Evolutionary conservation across 1,139 yeast genomes (phyloP).

Genomic region (Yamadazyma triangularis): DNA sequence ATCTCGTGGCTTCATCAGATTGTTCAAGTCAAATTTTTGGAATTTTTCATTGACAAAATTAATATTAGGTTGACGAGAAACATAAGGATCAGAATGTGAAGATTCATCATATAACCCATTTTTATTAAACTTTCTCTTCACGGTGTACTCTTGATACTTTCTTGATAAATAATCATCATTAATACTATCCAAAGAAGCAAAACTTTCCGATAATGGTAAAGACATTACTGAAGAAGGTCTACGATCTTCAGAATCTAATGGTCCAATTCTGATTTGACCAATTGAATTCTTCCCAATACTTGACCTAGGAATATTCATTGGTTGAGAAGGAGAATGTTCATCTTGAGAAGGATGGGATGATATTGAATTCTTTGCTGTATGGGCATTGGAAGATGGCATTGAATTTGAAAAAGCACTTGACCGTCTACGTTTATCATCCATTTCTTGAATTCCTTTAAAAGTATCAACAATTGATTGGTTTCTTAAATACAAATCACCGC

Average conservation of each 20-base stretch:
- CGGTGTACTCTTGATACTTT: constrained; percentile 32
- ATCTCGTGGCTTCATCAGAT: constrained; percentile 36
- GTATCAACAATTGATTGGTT: constrained; percentile 49
- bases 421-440: constrained; percentile 41
- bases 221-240: constrained; percentile 40
- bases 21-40: constrained; percentile 31
- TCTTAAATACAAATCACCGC: constrained; percentile 48
- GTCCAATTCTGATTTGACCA: constrained; percentile 28
- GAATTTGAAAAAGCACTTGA: constrained; percentile 30
- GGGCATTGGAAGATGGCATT: constrained; percentile 10
- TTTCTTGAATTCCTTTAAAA: constrained; percentile 44
- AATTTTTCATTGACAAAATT: constrained; percentile 29
- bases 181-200: constrained; percentile 72
- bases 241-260: constrained; percentile 16
- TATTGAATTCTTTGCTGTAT: constrained; percentile 16
- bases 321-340: constrained; percentile 7
- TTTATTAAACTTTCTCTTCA: constrained; percentile 7
- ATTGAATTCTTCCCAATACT: constrained; percentile 1
- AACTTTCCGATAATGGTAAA: constrained; percentile 65
- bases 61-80: constrained; percentile 3
- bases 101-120: constrained; percentile 4
- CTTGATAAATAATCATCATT: constrained; percentile 51
- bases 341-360: constrained; percentile 12
- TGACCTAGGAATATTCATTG: constrained; percentile 11
- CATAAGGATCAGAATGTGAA: constrained; percentile 10